Evolutionary conservation across 2,329 filamentous ascomycete species (phyloP).

Genomic region (Verticillium dahliae): DNA sequence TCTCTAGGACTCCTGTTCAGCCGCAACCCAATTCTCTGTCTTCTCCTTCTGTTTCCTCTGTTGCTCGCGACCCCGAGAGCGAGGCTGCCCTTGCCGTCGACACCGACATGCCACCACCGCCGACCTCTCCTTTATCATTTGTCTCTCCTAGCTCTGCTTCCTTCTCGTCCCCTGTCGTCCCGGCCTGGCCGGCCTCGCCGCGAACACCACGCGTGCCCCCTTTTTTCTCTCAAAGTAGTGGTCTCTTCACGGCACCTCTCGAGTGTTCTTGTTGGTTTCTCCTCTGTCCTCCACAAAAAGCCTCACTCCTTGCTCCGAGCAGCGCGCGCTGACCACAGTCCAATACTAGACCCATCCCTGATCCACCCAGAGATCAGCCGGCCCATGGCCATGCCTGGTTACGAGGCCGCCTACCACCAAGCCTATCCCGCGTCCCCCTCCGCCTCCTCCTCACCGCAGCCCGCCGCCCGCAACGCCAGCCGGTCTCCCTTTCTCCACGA

Average conservation of each 20-base stretch:
- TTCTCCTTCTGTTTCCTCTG: constrained; percentile 18
- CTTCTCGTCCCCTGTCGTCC: constrained; percentile 22
- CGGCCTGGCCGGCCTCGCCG: constrained; percentile 21
- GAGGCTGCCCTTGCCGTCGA: neutral
- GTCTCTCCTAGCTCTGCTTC: constrained; percentile 23
- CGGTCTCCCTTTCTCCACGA: constrained; percentile 62
- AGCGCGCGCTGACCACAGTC: constrained; percentile 27
- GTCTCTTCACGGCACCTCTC: constrained; percentile 44
- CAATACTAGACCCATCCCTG: constrained; percentile 43
- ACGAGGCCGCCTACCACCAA: constrained; percentile 41
- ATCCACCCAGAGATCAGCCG: constrained; percentile 49
- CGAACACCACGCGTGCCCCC: constrained; percentile 25
- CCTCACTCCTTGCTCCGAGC: constrained; percentile 4
- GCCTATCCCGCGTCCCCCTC: constrained; percentile 57
- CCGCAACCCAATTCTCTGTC: constrained; percentile 6
- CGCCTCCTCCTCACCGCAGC: constrained; percentile 49
- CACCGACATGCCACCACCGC: constrained; percentile 8
- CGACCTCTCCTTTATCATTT: constrained; percentile 20
- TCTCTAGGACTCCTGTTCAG: constrained; percentile 20
- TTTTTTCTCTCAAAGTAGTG: constrained; percentile 48
- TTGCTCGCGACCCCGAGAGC: constrained; percentile 11
- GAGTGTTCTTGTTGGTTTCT: constrained; percentile 47
- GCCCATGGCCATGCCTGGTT: constrained; percentile 41
- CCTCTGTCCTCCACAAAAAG: constrained; percentile 21
- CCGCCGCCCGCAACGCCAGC: constrained; percentile 44